These are phyloP conservation scores for Botrytis fabae DNA, from an alignment of 2,329 filamentous ascomycete species.

Conservation along the genomic window DNA sequence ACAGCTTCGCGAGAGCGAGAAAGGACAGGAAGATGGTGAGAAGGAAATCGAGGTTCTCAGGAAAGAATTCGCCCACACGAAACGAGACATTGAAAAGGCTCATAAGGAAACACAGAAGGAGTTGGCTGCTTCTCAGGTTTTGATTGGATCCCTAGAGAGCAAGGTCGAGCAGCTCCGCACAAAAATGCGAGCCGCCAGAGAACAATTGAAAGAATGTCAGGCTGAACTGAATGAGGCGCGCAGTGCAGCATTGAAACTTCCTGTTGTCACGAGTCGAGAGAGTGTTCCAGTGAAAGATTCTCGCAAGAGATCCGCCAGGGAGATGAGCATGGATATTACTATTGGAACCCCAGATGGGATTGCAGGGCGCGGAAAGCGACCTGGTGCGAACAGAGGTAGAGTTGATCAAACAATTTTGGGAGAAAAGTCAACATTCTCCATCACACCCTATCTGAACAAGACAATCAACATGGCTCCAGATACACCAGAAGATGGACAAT, in stretches of 20 bases:
- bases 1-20: constrained; percentile 42
- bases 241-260: constrained; percentile 35
- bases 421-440: constrained; percentile 90
- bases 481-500: constrained; percentile 26
- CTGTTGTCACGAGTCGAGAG: constrained; percentile 24
- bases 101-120: constrained; percentile 36
- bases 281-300: constrained; percentile 37
- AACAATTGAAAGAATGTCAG: constrained; percentile 69
- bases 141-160: constrained; percentile 56
- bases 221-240: constrained; percentile 45
- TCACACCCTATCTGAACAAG: constrained; percentile 88
- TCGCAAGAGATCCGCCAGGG: constrained; percentile 46
- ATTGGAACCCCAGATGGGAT: constrained; percentile 54
- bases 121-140: constrained; percentile 51
- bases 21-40: constrained; percentile 49
- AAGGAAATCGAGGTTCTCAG: constrained; percentile 43
- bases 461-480: constrained; percentile 59
- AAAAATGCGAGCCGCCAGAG: constrained; percentile 62
- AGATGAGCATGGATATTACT: constrained; percentile 47
- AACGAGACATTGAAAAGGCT: constrained; percentile 36
- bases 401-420: constrained; percentile 63
- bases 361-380: constrained; percentile 46
- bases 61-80: constrained; percentile 42
- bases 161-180: constrained; percentile 41
- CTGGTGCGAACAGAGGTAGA: constrained; percentile 55